Evolutionary conservation across 148 eudicot species (phyloP).

Genomic region (Rhododendron griersonianum): DNA sequence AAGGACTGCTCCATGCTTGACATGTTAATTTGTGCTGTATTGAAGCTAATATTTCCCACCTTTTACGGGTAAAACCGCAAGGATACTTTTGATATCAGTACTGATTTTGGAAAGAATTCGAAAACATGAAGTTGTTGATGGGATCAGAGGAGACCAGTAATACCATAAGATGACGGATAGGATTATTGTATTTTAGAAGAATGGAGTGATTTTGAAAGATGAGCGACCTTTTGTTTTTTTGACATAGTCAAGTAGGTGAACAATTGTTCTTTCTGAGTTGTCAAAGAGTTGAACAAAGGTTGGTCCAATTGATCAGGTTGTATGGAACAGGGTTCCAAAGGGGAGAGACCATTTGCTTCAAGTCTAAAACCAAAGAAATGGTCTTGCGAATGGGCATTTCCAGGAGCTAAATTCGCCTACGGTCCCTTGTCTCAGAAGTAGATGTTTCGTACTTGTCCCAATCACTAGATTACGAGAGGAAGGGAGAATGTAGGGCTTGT

Average conservation of each 20-base stretch:
- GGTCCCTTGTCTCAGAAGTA: not conserved
- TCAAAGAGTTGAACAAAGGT: not conserved
- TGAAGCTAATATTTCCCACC: not conserved
- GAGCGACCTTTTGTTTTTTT: not conserved
- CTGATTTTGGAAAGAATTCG: not conserved
- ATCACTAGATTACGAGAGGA: not conserved
- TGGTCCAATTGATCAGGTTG: not conserved
- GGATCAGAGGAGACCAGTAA: not conserved
- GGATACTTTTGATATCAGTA: not conserved
- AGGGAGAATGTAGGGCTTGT: not conserved
- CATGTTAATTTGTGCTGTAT: not conserved
- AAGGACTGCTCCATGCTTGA: not conserved
- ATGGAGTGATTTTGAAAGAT: not conserved
- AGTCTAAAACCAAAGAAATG: not conserved
- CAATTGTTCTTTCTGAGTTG: not conserved
- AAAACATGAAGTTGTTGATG: not conserved
- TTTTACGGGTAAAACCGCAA: not conserved
- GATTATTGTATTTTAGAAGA: not conserved
- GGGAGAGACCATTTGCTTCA: not conserved
- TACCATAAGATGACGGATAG: not conserved
- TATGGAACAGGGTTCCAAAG: not conserved
- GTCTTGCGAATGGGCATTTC: not conserved
- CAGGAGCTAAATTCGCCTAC: not conserved
- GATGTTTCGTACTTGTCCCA: not conserved
- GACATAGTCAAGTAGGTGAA: not conserved